Base-by-base conservation (phyloP, 2,329 filamentous ascomycete species). In the Hypocreales sp. region DNA sequence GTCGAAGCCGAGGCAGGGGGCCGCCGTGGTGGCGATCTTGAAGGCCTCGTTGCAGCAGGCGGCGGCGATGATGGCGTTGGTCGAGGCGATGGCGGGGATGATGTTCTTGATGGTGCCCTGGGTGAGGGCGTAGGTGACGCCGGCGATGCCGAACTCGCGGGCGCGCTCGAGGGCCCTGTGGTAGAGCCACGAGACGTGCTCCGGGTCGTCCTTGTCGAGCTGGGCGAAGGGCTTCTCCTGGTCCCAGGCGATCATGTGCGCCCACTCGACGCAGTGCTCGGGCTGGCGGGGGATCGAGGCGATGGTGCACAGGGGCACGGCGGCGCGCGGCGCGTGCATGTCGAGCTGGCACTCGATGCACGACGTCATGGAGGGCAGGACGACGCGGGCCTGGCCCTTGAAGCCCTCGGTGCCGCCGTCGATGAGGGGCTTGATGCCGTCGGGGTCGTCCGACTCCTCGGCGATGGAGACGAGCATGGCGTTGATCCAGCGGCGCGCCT, bases 21-120 rank as follows among this genome's bases (percentile, higher is more conserved):
- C 90, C 20, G 77, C 72, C 26, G 67, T 72, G 10, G 82, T 92
- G 22, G 79, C 80, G 35, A 98, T 81, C 57, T 98, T 98, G 57
- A 95, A 74, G 2, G 86, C 87, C 54, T 98, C 90, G 39, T 93
- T 95, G 54, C 90, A 95, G 54, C 87, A 95, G 28, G 81, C 79
- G 2, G 87, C 90, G 2, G 90, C 90, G 37, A 98, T 80, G 41
- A 98, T 90, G 31, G 90, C 87, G 48, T 98, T 98, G 6, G 90
- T 98, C 2, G 84, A 93, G 12, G 90, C 90, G 44, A 98, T 98
- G 16, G 90, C 92, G 0, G 90, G 90, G 35, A 98, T 98, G 52
- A 98, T 98, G 55, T 98, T 98, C 56, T 98, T 98, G 43, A 98
- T 83, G 3, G 95, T 92, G 31, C 90, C 92, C 50, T 98, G 90